phyloP scores from a whole-genome alignment of 192 early-diverging fungal genomes.

The Umbelopsis isabellina region DNA sequence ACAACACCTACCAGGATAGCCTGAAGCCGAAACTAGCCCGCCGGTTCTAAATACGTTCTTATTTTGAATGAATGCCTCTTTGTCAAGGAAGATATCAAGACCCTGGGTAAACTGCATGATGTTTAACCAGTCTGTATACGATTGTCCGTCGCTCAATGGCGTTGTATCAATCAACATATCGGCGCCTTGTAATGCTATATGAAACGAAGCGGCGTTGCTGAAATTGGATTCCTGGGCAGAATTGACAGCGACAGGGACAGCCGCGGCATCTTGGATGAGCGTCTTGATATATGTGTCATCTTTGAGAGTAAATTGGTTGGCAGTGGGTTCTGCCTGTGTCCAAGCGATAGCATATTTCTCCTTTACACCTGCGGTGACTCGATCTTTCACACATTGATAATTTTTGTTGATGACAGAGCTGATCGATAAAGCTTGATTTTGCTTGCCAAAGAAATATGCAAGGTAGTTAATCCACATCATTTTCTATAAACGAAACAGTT shows the following conservation, averaged over 20 bases:
- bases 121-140: constrained; percentile 13
- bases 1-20: constrained; percentile 12
- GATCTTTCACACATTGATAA: constrained; percentile 22
- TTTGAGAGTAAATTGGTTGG: neutral
- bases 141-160: neutral
- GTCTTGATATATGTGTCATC: neutral
- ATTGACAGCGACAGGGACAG: neutral
- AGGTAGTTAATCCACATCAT: constrained; percentile 19
- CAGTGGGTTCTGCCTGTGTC: neutral
- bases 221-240: neutral
- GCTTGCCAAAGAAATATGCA: constrained; percentile 16
- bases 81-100: neutral
- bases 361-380: constrained; percentile 1
- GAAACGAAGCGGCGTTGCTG: neutral
- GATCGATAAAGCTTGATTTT: neutral
- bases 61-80: constrained; percentile 20
- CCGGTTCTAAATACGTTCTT: constrained; percentile 21
- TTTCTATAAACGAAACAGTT: constrained; percentile 12
- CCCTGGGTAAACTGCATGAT: constrained; percentile 7
- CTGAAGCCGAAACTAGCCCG: constrained; percentile 5
- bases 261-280: constrained; percentile 13
- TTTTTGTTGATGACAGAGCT: neutral
- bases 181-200: neutral
- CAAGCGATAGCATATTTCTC: constrained; percentile 24
- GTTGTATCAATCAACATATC: constrained; percentile 27